phyloP scores from a whole-genome alignment of 1,284 basidiomycete genomes.

The Microbotryum silenes-acaulis region DNA sequence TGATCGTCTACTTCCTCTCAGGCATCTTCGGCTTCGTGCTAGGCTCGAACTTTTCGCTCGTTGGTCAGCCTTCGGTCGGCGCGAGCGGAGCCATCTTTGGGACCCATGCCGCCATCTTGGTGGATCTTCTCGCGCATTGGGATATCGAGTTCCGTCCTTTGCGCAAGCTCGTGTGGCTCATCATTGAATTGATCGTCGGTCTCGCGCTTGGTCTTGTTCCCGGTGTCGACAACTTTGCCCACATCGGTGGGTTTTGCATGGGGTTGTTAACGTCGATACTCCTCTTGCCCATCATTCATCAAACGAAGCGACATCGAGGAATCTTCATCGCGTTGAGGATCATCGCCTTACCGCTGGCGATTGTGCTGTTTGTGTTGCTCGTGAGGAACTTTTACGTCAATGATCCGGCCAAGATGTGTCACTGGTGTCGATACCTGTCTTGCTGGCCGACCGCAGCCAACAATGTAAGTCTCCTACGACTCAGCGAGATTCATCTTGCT shows the following conservation, averaged over 20 bases:
- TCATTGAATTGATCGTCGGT: slow-evolving; percentile 73
- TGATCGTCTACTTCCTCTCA: slow-evolving; percentile 32
- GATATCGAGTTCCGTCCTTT: slow-evolving; percentile 70
- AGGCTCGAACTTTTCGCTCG: slow-evolving; percentile 79
- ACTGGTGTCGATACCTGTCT: slow-evolving; percentile 80
- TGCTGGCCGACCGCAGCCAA: slow-evolving; percentile 60
- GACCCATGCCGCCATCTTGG: slow-evolving; percentile 66
- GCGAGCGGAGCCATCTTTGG: slow-evolving; percentile 92
- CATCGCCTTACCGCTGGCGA: slow-evolving; percentile 60
- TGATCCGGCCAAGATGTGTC: slow-evolving; percentile 67
- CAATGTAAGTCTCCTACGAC: slow-evolving; percentile 1
- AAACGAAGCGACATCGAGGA: slow-evolving; percentile 63
- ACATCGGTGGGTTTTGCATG: slow-evolving; percentile 49
- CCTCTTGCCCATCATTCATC: slow-evolving; percentile 76
- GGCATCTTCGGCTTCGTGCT: slow-evolving; percentile 47
- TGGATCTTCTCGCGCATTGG: slow-evolving; percentile 91
- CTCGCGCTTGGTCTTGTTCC: slow-evolving; percentile 76
- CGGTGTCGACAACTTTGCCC: slow-evolving; percentile 46
- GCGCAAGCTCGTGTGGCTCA: slow-evolving; percentile 69
- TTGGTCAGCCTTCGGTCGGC: slow-evolving; percentile 84
- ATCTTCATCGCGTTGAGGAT: slow-evolving; percentile 68
- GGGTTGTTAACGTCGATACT: slow-evolving; percentile 68
- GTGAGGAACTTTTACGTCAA: slow-evolving; percentile 82
- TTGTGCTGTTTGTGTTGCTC: slow-evolving; percentile 74
- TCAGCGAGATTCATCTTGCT: not conserved